Evolutionary conservation across 2,329 filamentous ascomycete species (phyloP).

Genomic region (Tricladium varicosporioides): DNA sequence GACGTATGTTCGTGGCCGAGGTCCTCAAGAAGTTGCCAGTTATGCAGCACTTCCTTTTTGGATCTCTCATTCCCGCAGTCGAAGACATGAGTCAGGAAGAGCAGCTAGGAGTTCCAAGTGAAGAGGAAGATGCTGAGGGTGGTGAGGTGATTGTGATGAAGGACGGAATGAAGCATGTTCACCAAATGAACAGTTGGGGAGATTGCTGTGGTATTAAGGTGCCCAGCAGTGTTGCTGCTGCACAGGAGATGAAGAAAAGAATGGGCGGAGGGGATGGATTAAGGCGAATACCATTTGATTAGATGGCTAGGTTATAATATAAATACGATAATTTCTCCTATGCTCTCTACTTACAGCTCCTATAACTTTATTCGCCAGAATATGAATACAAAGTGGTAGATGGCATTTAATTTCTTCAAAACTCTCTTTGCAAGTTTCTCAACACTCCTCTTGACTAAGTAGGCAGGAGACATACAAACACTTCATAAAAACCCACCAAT

Average conservation of each 20-base stretch:
- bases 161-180: conserved; percentile 66
- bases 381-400: no score
- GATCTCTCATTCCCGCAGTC: conserved; percentile 74
- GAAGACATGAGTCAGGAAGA: conserved; percentile 75
- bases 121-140: conserved; percentile 50
- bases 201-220: conserved; percentile 99
- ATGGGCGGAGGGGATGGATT: conserved; percentile 58
- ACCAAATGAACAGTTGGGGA: conserved; percentile 76
- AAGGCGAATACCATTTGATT: conserved; percentile 82
- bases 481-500: no score
- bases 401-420: no score
- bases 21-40: conserved; percentile 91
- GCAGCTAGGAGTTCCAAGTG: conserved; percentile 45
- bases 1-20: conserved; percentile 93
- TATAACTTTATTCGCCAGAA: no score
- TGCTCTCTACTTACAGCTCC: no score
- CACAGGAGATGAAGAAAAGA: conserved; percentile 81
- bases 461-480: no score
- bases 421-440: no score
- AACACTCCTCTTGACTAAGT: no score
- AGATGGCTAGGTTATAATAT: neutral
- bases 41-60: conserved; percentile 98
- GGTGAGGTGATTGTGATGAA: conserved; percentile 63
- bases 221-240: conserved; percentile 87
- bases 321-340: no score